Base-by-base conservation (phyloP, 2,329 filamentous ascomycete species). In the Amauroascus verrucosus region DNA sequence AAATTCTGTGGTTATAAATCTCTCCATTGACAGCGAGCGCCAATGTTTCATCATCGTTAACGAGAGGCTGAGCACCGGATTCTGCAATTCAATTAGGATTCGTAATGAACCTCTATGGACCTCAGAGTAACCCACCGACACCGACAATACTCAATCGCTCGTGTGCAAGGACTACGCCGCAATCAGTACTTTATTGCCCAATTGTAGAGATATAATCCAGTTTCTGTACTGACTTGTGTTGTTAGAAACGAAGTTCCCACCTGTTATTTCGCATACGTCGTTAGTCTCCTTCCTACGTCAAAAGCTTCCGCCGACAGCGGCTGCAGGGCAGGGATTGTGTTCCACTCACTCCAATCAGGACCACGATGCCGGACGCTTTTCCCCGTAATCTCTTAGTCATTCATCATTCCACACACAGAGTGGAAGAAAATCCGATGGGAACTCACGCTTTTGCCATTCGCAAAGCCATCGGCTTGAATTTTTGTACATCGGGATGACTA, bases 1-100 rank as follows among this genome's bases (percentile, higher is more conserved):
- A 79, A 65, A 95, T 81, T 68, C 91, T 86, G 76, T 98, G 93
- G 83, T 98, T 98, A 80, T 98, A 98, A 70, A 98, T 98, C 72
- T 98, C 93, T 73, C 93, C 93, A 73, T 98, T 98, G 81, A 97
- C 93, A 60, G 93, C 91, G 57, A 98, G 82, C 59, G 91, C 84
- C 64, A 98, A 84, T 64, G 79, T 85, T 60, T 83, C 85, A 70
- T 97, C 91, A 62, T 88, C 83, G 77, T 89, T 97, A 77, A 91
- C 85, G 61, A 98, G 79, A 59, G 93, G 93, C 75, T 98, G 93
- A 50, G 93, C 91, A 69, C 93, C 93, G 65, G 87, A 91, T 70
- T 97, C 91, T 91, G 69, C 43, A 16, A 20, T 35, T 20, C 28
- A 7, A 40, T 53, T 56, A 54, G 59, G 37, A 30, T 33, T 37